phyloP scores from a whole-genome alignment of 345 rosid species.

The Boechera retrofracta region DNA sequence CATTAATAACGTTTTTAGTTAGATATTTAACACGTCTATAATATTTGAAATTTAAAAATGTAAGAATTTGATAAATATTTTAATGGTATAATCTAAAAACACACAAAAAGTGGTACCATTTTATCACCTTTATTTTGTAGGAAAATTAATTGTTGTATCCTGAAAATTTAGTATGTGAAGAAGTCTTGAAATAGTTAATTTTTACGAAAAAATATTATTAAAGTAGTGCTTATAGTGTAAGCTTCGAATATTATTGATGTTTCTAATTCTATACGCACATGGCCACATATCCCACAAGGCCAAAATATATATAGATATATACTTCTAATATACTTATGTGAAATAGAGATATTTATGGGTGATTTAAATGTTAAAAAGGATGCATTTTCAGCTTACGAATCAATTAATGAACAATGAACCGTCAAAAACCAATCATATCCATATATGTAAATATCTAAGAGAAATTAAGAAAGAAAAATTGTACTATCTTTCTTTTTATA shows the following conservation, averaged over 20 bases:
- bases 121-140: background rate
- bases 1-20: too few species aligned
- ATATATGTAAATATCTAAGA: slow-evolving; percentile 26
- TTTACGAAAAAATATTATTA: background rate
- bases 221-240: background rate
- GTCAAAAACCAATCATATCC: background rate
- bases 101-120: background rate
- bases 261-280: background rate
- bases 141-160: background rate
- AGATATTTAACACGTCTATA: too few species aligned
- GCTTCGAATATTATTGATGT: background rate
- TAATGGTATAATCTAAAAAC: too few species aligned
- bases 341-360: background rate
- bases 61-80: too few species aligned
- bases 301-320: background rate
- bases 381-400: background rate
- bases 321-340: background rate
- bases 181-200: background rate
- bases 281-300: background rate
- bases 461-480: background rate
- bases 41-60: too few species aligned
- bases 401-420: background rate
- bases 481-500: background rate
- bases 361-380: background rate
- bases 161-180: background rate